These are phyloP conservation scores for Venturia nashicola DNA, from an alignment of 2,329 filamentous ascomycete genomes.

Conservation along the genomic window DNA sequence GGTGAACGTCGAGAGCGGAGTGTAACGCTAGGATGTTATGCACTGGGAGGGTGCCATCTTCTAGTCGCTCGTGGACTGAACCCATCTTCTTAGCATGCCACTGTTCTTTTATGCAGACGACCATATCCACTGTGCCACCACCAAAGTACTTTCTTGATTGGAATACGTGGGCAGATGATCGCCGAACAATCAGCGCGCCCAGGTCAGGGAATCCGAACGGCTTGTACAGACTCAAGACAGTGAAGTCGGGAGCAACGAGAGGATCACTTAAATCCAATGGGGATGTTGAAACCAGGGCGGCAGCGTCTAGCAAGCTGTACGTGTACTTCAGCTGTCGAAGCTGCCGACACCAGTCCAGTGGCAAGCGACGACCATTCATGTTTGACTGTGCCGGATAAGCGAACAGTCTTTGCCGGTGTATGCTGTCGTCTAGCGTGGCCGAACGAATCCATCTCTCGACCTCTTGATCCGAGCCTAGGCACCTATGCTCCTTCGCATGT, in stretches of 20 bases:
- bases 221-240: slow-evolving; percentile 82
- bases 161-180: slow-evolving; percentile 52
- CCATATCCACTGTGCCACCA: slow-evolving; percentile 87
- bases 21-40: slow-evolving; percentile 81
- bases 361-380: slow-evolving; percentile 70
- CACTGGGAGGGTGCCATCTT: slow-evolving; percentile 84
- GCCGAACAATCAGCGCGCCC: slow-evolving; percentile 72
- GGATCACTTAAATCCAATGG: slow-evolving; percentile 57
- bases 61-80: slow-evolving; percentile 66
- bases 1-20: slow-evolving; percentile 58
- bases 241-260: slow-evolving; percentile 64
- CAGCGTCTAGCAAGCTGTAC: slow-evolving; percentile 74
- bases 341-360: slow-evolving; percentile 52
- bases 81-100: slow-evolving; percentile 72
- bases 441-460: slow-evolving; percentile 53
- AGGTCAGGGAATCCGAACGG: slow-evolving; percentile 96
- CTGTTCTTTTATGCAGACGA: slow-evolving; percentile 60
- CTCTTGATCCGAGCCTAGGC: slow-evolving; percentile 51
- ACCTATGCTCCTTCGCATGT: slow-evolving; percentile 50
- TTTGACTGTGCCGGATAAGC: slow-evolving; percentile 89
- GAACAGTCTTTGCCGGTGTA: slow-evolving; percentile 41
- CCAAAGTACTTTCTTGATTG: slow-evolving; percentile 70
- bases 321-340: slow-evolving; percentile 22
- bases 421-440: slow-evolving; percentile 15
- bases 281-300: slow-evolving; percentile 66